Conservation (phyloP, 2,329 filamentous ascomycete genomes). For the Atkinsonella texensis region DNA sequence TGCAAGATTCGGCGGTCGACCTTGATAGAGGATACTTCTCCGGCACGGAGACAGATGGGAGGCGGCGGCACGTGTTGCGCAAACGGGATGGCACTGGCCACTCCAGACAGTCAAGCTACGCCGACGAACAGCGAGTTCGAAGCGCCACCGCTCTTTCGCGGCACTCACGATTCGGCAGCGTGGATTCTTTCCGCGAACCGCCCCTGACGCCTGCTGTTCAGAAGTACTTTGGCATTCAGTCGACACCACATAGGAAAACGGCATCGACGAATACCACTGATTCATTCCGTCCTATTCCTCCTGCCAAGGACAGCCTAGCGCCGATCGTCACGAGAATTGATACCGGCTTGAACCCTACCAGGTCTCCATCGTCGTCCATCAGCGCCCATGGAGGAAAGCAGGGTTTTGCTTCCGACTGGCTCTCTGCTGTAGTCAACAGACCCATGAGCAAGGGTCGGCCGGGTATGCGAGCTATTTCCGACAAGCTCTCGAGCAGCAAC, state of each 20-base stretch:
- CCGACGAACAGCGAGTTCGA: conserved; percentile 59
- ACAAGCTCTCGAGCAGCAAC: conserved; percentile 49
- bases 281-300: conserved; percentile 37
- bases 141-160: conserved; percentile 54
- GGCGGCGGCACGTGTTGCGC: conserved; percentile 66
- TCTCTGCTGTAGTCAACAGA: conserved; percentile 38
- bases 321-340: conserved; percentile 52
- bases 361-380: conserved; percentile 28
- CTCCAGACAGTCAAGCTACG: conserved; percentile 63
- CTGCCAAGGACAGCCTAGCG: conserved; percentile 38
- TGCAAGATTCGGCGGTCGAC: conserved; percentile 43
- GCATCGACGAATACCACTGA: conserved; percentile 48
- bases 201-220: conserved; percentile 51
- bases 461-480: conserved; percentile 77
- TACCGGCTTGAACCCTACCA: conserved; percentile 25
- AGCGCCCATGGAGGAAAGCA: conserved; percentile 23
- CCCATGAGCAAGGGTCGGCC: conserved; percentile 39
- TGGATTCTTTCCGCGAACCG: conserved; percentile 58
- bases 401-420: conserved; percentile 42
- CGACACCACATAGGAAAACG: conserved; percentile 42
- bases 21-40: conserved; percentile 89
- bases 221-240: conserved; percentile 51
- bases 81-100: conserved; percentile 57
- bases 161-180: conserved; percentile 69
- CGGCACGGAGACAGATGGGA: conserved; percentile 68